Evolutionary conservation across 2,329 filamentous ascomycete genomes (phyloP).

Genomic region (Penicillium decumbens): DNA sequence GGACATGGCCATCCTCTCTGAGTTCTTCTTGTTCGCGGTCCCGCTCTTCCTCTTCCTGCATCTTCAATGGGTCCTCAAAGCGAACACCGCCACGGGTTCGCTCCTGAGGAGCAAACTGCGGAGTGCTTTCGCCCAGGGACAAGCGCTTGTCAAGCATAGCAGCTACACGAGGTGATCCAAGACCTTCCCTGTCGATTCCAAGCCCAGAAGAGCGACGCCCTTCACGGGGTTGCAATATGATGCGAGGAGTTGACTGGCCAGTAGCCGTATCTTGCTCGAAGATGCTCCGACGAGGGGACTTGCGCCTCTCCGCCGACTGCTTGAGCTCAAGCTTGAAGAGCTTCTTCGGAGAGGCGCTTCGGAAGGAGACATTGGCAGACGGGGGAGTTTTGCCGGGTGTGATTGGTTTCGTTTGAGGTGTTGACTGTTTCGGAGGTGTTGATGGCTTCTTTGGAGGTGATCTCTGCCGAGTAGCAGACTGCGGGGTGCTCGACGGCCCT

Average conservation of each 20-base stretch:
- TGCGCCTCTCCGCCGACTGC: slow-evolving; percentile 35
- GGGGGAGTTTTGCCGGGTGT: slow-evolving; percentile 51
- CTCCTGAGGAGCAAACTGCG: slow-evolving; percentile 57
- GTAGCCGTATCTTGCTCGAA: slow-evolving; percentile 54
- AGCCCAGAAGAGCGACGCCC: slow-evolving; percentile 60
- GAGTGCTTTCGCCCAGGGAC: slow-evolving; percentile 65
- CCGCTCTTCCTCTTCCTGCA: slow-evolving; percentile 60
- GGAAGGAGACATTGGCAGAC: slow-evolving; percentile 44
- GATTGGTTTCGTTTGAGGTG: slow-evolving; percentile 45
- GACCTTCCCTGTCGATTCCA: slow-evolving; percentile 64
- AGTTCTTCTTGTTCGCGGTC: slow-evolving; percentile 59
- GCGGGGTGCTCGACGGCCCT: slow-evolving; percentile 44
- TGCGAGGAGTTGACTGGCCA: slow-evolving; percentile 57
- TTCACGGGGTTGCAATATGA: slow-evolving; percentile 58
- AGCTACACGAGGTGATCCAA: slow-evolving; percentile 70
- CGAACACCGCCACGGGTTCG: slow-evolving; percentile 48
- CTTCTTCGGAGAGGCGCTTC: slow-evolving; percentile 49
- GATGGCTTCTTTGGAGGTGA: slow-evolving; percentile 38
- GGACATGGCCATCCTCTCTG: slow-evolving; percentile 55
- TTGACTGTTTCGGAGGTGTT: slow-evolving; percentile 41
- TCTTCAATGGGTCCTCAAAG: slow-evolving; percentile 61
- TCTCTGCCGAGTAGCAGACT: slow-evolving; percentile 33
- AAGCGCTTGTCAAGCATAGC: slow-evolving; percentile 65
- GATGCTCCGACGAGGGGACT: slow-evolving; percentile 40
- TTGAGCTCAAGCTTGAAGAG: slow-evolving; percentile 43